A percentile compares a stretch with the other conserved stretches of the same genome.
Conservation (phyloP, 495 filamentous ascomycete species). For the Aspergillus kassunensis region DNA sequence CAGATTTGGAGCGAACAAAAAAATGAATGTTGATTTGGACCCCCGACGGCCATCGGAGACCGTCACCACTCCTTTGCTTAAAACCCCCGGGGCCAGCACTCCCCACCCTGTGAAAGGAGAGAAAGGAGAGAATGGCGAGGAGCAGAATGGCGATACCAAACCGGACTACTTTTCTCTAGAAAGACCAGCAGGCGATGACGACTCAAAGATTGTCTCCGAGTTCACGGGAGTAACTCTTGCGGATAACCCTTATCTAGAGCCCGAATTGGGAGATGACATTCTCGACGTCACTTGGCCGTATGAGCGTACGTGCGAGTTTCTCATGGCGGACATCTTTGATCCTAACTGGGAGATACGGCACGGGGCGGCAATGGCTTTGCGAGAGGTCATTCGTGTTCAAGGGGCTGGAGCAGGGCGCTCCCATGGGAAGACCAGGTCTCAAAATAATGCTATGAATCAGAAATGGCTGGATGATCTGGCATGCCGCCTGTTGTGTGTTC, state of each 20-base stretch:
- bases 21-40: slow-evolving; percentile 81
- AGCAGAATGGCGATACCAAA: slow-evolving; percentile 44
- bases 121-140: slow-evolving; percentile 59
- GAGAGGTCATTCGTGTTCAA: slow-evolving; percentile 89
- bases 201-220: slow-evolving; percentile 89
- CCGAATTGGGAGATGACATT: slow-evolving; percentile 69
- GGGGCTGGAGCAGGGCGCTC: slow-evolving; percentile 84
- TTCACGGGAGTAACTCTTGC: slow-evolving; percentile 76
- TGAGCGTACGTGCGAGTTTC: slow-evolving; percentile 87
- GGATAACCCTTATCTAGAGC: slow-evolving; percentile 56
- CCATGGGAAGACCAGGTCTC: slow-evolving; percentile 60
- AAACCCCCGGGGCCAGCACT: slow-evolving; percentile 60
- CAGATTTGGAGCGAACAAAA: slow-evolving; percentile 82
- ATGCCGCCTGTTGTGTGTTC: slow-evolving; percentile 86
- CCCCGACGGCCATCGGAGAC: slow-evolving; percentile 66
- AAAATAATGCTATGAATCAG: slow-evolving; percentile 76
- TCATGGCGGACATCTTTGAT: slow-evolving; percentile 91
- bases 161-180: slow-evolving; percentile 86
- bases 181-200: slow-evolving; percentile 67
- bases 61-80: slow-evolving; percentile 55
- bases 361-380: slow-evolving; percentile 90
- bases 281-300: slow-evolving; percentile 77
- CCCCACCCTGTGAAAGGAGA: slow-evolving; percentile 66
- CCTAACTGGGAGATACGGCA: slow-evolving; percentile 95
- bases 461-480: slow-evolving; percentile 90